phyloP scores from a whole-genome alignment of 2,329 filamentous ascomycete genomes.

The Talaromyces pinophilus region DNA sequence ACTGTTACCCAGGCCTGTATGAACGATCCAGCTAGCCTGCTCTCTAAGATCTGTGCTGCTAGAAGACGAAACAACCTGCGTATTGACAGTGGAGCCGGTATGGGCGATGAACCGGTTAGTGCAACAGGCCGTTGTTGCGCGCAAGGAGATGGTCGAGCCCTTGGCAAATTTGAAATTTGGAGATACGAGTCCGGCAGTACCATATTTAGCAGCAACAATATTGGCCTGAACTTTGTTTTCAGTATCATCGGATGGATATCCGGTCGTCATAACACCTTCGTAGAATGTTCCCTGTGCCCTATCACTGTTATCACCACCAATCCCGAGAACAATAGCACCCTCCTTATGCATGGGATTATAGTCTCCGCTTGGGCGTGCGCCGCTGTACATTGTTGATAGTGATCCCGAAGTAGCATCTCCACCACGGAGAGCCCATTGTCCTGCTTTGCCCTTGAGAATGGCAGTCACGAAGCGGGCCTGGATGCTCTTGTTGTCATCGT shows the following conservation, averaged over 20 bases:
- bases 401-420: constrained; percentile 57
- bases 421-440: constrained; percentile 62
- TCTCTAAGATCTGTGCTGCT: constrained; percentile 54
- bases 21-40: constrained; percentile 57
- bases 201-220: constrained; percentile 61
- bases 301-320: constrained; percentile 66
- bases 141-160: constrained; percentile 49
- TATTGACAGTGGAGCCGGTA: constrained; percentile 54
- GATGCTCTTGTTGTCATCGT: constrained; percentile 56
- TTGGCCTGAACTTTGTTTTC: constrained; percentile 62
- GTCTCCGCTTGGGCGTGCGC: constrained; percentile 55
- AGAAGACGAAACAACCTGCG: constrained; percentile 57
- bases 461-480: constrained; percentile 60
- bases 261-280: constrained; percentile 65
- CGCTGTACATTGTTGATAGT: constrained; percentile 61
- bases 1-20: constrained; percentile 57
- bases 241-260: constrained; percentile 61
- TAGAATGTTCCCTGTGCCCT: constrained; percentile 64
- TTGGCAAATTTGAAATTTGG: background rate
- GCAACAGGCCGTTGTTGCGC: constrained; percentile 57
- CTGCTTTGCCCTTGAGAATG: constrained; percentile 57
- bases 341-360: constrained; percentile 67
- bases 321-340: constrained; percentile 68
- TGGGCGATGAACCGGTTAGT: constrained; percentile 59
- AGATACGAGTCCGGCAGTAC: constrained; percentile 7